phyloP scores from a whole-genome alignment of 2,329 filamentous ascomycete genomes.

The Drechslerella dactyloides region DNA sequence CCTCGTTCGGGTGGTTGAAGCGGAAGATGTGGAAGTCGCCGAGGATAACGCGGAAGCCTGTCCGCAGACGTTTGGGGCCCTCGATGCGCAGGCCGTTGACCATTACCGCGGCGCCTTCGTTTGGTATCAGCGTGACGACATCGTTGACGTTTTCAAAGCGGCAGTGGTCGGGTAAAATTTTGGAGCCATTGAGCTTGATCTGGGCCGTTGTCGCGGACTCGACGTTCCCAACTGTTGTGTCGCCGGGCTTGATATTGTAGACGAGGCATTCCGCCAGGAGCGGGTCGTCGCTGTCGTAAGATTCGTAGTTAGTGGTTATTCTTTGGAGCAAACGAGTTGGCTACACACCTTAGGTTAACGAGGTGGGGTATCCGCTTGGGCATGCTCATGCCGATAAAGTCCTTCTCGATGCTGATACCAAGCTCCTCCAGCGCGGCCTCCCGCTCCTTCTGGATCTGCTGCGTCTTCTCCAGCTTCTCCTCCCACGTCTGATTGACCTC shows the following conservation, averaged over 20 bases:
- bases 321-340: neutral
- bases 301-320: neutral
- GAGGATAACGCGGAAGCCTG: slow-evolving; percentile 91
- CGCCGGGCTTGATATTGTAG: slow-evolving; percentile 96
- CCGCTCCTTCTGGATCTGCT: slow-evolving; percentile 96
- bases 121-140: slow-evolving; percentile 86
- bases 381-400: slow-evolving; percentile 90
- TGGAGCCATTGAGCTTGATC: slow-evolving; percentile 89
- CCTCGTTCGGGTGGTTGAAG: slow-evolving; percentile 97
- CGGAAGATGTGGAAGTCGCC: slow-evolving; percentile 99
- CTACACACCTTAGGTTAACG: slow-evolving; percentile 77
- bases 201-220: slow-evolving; percentile 83
- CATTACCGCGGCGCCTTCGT: slow-evolving; percentile 95
- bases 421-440: slow-evolving; percentile 94
- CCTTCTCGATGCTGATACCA: slow-evolving; percentile 98
- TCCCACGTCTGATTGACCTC: slow-evolving; percentile 99
- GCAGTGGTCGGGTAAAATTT: slow-evolving; percentile 91
- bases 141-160: slow-evolving; percentile 92
- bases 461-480: slow-evolving; percentile 90
- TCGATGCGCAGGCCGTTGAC: slow-evolving; percentile 91
- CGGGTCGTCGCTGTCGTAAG: slow-evolving; percentile 70
- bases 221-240: slow-evolving; percentile 91
- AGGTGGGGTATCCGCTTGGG: slow-evolving; percentile 99
- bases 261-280: slow-evolving; percentile 93
- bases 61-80: slow-evolving; percentile 82